Conservation (phyloP, 2,329 filamentous ascomycete genomes). For the Polytolypa hystricis region DNA sequence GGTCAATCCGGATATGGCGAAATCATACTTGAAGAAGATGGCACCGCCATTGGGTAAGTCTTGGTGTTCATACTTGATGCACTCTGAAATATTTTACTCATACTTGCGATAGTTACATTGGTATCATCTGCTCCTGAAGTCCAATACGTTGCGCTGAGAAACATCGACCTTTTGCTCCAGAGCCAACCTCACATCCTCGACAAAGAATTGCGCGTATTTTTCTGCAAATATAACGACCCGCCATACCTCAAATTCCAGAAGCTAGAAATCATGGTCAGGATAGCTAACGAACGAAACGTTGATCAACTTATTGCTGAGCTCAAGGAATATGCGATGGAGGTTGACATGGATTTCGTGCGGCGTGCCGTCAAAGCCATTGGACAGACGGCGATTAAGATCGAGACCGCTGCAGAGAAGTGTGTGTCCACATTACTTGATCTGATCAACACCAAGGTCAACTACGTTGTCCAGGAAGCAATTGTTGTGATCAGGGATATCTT, state of each 20-base stretch:
- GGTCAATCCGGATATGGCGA: constrained; percentile 64
- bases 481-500: constrained; percentile 99
- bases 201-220: constrained; percentile 96
- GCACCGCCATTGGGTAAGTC: constrained; percentile 74
- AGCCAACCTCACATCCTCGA: constrained; percentile 93
- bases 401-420: constrained; percentile 86
- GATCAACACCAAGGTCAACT: constrained; percentile 96
- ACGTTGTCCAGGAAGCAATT: constrained; percentile 94
- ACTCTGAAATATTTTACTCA: constrained; percentile 17
- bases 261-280: constrained; percentile 97
- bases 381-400: constrained; percentile 97
- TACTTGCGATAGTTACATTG: constrained; percentile 60
- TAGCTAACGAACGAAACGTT: constrained; percentile 93
- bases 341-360: constrained; percentile 97
- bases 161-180: constrained; percentile 91
- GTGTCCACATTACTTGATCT: constrained; percentile 88
- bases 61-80: not conserved
- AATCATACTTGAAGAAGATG: constrained; percentile 96
- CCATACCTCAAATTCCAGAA: constrained; percentile 97
- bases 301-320: constrained; percentile 88
- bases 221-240: constrained; percentile 99
- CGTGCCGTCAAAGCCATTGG: constrained; percentile 92
- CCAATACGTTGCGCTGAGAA: constrained; percentile 90
- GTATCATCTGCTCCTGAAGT: constrained; percentile 94
- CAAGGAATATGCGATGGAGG: constrained; percentile 95